A percentile compares a stretch with the other conserved stretches of the same genome.
These are phyloP conservation scores for Colletotrichum musicola DNA, from an alignment of 2,329 filamentous ascomycete species.

Conservation along the genomic window DNA sequence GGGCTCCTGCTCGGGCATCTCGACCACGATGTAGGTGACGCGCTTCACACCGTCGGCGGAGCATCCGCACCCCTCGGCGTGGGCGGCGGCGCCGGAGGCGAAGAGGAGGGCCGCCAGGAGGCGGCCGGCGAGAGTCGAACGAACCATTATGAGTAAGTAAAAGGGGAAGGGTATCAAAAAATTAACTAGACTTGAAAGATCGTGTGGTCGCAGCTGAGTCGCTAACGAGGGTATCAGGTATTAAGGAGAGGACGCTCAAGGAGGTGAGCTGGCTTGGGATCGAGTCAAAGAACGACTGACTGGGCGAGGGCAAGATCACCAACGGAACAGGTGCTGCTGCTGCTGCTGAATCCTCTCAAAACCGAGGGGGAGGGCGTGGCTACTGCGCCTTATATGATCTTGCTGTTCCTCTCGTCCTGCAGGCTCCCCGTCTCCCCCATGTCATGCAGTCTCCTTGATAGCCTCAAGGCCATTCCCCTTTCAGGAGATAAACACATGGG, in stretches of 20 bases:
- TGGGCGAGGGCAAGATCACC: conserved; percentile 20
- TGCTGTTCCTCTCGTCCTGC: too few species aligned
- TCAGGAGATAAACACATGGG: background rate
- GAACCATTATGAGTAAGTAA: conserved; percentile 23
- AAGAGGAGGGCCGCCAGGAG: conserved; percentile 28
- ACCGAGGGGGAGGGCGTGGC: background rate
- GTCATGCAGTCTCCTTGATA: background rate
- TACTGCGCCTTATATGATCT: conserved; percentile 29
- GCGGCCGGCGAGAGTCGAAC: conserved; percentile 21
- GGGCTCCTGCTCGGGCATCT: conserved; percentile 39
- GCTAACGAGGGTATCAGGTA: conserved; percentile 1
- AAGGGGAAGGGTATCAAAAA: background rate
- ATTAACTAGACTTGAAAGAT: conserved; percentile 6
- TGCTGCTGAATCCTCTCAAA: conserved; percentile 1
- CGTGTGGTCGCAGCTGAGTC: background rate
- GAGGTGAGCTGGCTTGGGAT: conserved; percentile 12
- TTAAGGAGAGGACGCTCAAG: conserved; percentile 30
- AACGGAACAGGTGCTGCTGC: conserved; percentile 26
- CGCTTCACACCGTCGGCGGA: conserved; percentile 29
- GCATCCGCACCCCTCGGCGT: conserved; percentile 37
- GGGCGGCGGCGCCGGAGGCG: conserved; percentile 23
- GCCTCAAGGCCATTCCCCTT: background rate
- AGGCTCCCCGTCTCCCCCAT: background rate
- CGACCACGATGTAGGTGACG: conserved; percentile 40
- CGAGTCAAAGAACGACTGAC: background rate